Conservation (phyloP, 2,329 filamentous ascomycete genomes). For the Penicillium sclerotigenum region DNA sequence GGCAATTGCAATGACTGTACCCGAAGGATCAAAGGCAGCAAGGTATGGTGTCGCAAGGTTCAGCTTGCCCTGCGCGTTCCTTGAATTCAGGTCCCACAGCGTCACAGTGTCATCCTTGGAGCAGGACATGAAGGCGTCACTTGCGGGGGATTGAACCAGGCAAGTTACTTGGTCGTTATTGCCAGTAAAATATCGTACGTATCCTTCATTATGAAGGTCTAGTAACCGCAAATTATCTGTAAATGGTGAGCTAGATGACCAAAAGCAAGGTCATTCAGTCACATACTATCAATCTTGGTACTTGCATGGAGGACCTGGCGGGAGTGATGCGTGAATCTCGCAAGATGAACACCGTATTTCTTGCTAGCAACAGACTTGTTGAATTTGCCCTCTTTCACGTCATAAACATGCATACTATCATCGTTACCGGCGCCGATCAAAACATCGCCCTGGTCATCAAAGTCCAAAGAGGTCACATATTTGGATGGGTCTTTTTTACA, state of each 20-base stretch:
- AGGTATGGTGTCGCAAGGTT: slow-evolving; percentile 78
- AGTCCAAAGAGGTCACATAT: slow-evolving; percentile 85
- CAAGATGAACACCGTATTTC: slow-evolving; percentile 93
- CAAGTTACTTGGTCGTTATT: slow-evolving; percentile 82
- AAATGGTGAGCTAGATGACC: slow-evolving; percentile 4
- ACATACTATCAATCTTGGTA: slow-evolving; percentile 82
- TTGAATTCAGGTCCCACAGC: slow-evolving; percentile 82
- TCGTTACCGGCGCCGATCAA: slow-evolving; percentile 89
- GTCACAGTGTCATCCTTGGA: slow-evolving; percentile 86
- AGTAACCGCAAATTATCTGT: slow-evolving; percentile 75
- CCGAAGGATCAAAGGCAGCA: slow-evolving; percentile 86
- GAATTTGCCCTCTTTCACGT: slow-evolving; percentile 82
- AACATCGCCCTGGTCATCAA: slow-evolving; percentile 90
- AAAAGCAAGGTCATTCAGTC: background rate
- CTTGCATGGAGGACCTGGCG: slow-evolving; percentile 93
- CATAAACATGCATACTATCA: slow-evolving; percentile 93
- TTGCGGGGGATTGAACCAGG: slow-evolving; percentile 77
- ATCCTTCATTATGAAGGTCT: slow-evolving; percentile 88
- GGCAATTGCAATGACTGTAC: slow-evolving; percentile 84
- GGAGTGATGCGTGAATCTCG: slow-evolving; percentile 87
- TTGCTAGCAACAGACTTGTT: slow-evolving; percentile 89
- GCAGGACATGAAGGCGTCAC: slow-evolving; percentile 89
- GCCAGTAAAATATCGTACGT: slow-evolving; percentile 92
- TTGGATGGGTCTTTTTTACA: slow-evolving; percentile 46
- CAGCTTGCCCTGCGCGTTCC: slow-evolving; percentile 74